Evolutionary conservation across 2,329 filamentous ascomycete genomes (phyloP), one percentile per base, ranked within the genome.

Genomic region (Claviceps sorghi): DNA sequence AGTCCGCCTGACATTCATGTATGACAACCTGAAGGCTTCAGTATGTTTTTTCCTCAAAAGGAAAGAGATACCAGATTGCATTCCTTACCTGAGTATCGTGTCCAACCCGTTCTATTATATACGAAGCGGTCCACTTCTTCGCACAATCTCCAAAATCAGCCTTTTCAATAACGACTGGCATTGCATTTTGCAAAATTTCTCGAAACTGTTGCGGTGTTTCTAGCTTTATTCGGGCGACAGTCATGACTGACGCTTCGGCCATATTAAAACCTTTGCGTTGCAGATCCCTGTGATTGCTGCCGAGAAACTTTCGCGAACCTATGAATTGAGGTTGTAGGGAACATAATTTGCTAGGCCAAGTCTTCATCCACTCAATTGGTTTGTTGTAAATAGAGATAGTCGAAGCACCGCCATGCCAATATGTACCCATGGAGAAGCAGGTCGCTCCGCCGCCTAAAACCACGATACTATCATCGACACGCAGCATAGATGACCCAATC

Each of bases 381-480:
- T 10, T 43, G 48, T 47, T 44, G 40, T 34, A 13, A 29, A 55
- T 49, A 5, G 22, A 50, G 22, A 81, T 59, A 2, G 67, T 64
- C 49, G 72, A 83, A 13, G 75, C 70, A 1, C 79, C 79, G 34
- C 74, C 73, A 49, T 89, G 90, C 86, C 87, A 94, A 61, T 80
- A 89, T 7, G 86, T 86, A 1, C 89, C 89, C 76, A 95, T 95
- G 0, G 87, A 89, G 70, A 95, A 95, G 64, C 88, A 95, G 0
- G 88, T 87, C 17, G 86, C 88, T 40, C 88, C 90, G 17, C 90
- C 90, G 1, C 88, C 88, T 48, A 85, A 66, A 8, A 94, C 69
- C 10, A 87, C 60, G 3, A 89, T 60, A 19, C 75, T 67, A 32
- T 72, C 68, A 43, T 70, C 68, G 1, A 75, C 67, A 30, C 69